Evolutionary conservation across 176 grass and related monocot genomes (phyloP), one percentile per base, ranked within the genome.

Genomic region (Cymbopogon citratus): DNA sequence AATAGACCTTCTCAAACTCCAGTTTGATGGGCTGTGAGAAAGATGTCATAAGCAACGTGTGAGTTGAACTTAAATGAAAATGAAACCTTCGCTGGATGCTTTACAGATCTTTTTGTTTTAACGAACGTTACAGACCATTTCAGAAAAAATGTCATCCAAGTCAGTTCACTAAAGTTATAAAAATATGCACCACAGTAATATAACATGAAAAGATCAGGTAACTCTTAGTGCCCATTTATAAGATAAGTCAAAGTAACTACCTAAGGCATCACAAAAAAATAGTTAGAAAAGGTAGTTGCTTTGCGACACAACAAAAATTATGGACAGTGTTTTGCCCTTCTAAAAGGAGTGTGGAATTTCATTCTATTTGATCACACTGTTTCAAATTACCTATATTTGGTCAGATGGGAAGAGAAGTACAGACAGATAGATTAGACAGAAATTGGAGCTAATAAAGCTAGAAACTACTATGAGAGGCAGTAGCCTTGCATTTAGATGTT

Each of bases 1-100:
- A 98, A 66, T 98, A 98, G 28, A 98, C 83, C 70, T 98, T 98
- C 87, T 98, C 95, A 88, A 98, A 98, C 68, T 98, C 95, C 62
- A 98, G 82, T 65, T 94, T 98, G 75, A 98, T 98, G 26, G 95
- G 95, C 95, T 98, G 88, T 68, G 91, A 62, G 34, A 33, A 14
- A 61, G 29, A 77, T 78, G 23, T 67, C 25, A 65, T 77, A 76
- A 77, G 69, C 44, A 77, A 66, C 13, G 21, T 6, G 14, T 80
- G 8, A 80, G 46, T 56, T 29, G 25, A 7, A 67, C 43, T 36
- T 24, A 64, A 2, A 69, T 39, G 64, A 7, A 38, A 24, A 70
- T 52, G 26, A 62, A 40, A 59, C 6, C 10, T 69, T 23, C 45
- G 48, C 11, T 59, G 15, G 27, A 19, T 57, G 54, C 14, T n/a